Base-by-base conservation (phyloP, 1,284 basidiomycete species). In the Rhodotorula sp. region DNA sequence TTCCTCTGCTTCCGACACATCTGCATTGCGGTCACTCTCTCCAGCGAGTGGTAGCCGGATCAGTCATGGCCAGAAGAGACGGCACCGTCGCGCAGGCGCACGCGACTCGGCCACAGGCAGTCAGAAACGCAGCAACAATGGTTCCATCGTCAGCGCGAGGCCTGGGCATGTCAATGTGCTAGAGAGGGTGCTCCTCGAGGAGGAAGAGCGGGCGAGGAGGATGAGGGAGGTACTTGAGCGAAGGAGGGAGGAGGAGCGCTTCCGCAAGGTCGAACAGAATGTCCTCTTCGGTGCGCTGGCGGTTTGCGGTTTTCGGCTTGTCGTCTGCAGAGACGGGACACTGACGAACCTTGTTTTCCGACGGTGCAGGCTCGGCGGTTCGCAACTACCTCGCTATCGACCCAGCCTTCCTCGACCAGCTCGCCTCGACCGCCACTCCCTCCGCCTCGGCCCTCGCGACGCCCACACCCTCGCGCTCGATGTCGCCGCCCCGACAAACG, bases 321-420 rank as follows among this genome's bases (percentile, higher is more conserved):
- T n/a, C n/a, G n/a, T n/a, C n/a, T n/a, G n/a, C n/a, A n/a, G n/a
- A n/a, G n/a, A n/a, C n/a, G n/a, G n/a, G n/a, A n/a, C n/a, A n/a
- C n/a, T n/a, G n/a, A n/a, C n/a, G n/a, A n/a, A n/a, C n/a, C n/a
- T n/a, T n/a, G n/a, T n/a, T n/a, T n/a, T n/a, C n/a, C n/a, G n/a
- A n/a, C n/a, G n/a, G n/a, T 13, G 15, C 59, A 66, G 64, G 59
- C 11, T 48, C 48, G 27, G 52, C 64, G 22, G 53, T 66, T 17
- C 58, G 54, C 5, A 34, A 53, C 52, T 66, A 66, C 64, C 47
- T 66, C 32, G 47, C 59, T 32, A 66, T 66, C 53, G 58, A 59
- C 7, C 64, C 64, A 29, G 29, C 52, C 0, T 27, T 46, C 13
- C 46, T 66, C 34, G 46, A 58, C 4, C 64, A 60, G 52, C 10